Conservation (phyloP, 2,329 filamentous ascomycete species). For the Apiospora hydei region DNA sequence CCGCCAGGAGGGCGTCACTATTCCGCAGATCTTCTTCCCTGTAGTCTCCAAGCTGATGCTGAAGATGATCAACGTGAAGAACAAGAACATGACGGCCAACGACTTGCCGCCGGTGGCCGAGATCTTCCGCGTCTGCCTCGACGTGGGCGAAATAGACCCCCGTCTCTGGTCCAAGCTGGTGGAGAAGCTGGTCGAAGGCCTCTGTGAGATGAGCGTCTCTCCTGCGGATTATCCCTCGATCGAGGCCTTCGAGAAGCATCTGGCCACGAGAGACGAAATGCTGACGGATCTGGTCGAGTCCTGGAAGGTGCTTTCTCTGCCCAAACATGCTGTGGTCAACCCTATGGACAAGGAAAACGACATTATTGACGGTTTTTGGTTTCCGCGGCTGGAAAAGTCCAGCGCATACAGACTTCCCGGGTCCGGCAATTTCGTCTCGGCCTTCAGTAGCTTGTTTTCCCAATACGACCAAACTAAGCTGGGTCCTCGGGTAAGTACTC, state of each 20-base stretch:
- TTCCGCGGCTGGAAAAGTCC: slow-evolving; percentile 37
- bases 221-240: slow-evolving; percentile 36
- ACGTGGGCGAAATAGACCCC: slow-evolving; percentile 44
- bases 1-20: slow-evolving; percentile 30
- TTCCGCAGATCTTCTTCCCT: slow-evolving; percentile 43
- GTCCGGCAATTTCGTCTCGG: slow-evolving; percentile 36
- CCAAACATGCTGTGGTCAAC: slow-evolving; percentile 31
- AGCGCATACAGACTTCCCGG: slow-evolving; percentile 31
- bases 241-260: slow-evolving; percentile 39
- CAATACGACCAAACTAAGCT: slow-evolving; percentile 39
- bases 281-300: slow-evolving; percentile 49
- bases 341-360: slow-evolving; percentile 28
- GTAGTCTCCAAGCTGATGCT: slow-evolving; percentile 41
- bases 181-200: slow-evolving; percentile 42
- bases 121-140: slow-evolving; percentile 46
- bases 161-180: slow-evolving; percentile 44
- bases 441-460: slow-evolving; percentile 46
- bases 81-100: slow-evolving; percentile 40
- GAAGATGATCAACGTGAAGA: slow-evolving; percentile 38
- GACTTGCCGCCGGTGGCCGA: slow-evolving; percentile 47
- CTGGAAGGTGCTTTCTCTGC: slow-evolving; percentile 49
- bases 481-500: slow-evolving; percentile 37
- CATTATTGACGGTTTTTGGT: slow-evolving; percentile 39
- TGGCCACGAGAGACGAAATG: slow-evolving; percentile 42
- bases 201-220: slow-evolving; percentile 39